phyloP scores from a whole-genome alignment of 2,329 filamentous ascomycete genomes.

The Claviceps capensis region DNA sequence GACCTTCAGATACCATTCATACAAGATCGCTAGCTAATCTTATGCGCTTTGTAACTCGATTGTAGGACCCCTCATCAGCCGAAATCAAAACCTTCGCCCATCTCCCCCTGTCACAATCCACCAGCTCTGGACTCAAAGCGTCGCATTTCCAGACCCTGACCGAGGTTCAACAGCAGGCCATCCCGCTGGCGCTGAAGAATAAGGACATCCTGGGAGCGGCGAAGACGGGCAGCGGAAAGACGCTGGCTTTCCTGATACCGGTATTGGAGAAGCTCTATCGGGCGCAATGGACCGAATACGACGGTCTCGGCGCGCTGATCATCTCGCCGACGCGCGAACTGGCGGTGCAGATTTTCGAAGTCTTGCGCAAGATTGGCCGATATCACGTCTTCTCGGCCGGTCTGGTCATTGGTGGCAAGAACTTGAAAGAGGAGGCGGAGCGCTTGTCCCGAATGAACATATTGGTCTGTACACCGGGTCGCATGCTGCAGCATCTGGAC shows the following conservation, averaged over 20 bases:
- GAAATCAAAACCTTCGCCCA: conserved; percentile 61
- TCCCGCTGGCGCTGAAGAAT: conserved; percentile 75
- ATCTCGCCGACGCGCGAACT: conserved; percentile 90
- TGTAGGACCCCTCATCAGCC: conserved; percentile 44
- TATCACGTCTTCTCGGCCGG: conserved; percentile 87
- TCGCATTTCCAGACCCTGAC: conserved; percentile 86
- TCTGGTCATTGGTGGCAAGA: conserved; percentile 87
- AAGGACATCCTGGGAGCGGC: conserved; percentile 84
- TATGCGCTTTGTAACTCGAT: neutral
- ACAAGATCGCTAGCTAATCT: neutral
- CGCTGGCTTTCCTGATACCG: conserved; percentile 80
- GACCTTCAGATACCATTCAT: neutral
- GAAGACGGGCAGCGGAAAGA: conserved; percentile 93
- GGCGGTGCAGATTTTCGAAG: conserved; percentile 93
- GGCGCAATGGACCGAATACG: conserved; percentile 75
- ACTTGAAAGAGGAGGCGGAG: conserved; percentile 72
- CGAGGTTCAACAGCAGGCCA: conserved; percentile 81
- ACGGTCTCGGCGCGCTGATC: conserved; percentile 84
- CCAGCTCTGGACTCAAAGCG: conserved; percentile 62
- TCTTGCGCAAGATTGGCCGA: conserved; percentile 76
- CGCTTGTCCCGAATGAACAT: conserved; percentile 90
- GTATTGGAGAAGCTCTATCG: conserved; percentile 88
- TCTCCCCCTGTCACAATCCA: conserved; percentile 73
- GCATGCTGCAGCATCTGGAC: conserved; percentile 90
- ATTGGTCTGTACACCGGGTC: conserved; percentile 83